A percentile compares a stretch with the other conserved stretches of the same genome.
Evolutionary conservation across 805 yeast species (phyloP).

Genomic region (Nakazawaea holstii): DNA sequence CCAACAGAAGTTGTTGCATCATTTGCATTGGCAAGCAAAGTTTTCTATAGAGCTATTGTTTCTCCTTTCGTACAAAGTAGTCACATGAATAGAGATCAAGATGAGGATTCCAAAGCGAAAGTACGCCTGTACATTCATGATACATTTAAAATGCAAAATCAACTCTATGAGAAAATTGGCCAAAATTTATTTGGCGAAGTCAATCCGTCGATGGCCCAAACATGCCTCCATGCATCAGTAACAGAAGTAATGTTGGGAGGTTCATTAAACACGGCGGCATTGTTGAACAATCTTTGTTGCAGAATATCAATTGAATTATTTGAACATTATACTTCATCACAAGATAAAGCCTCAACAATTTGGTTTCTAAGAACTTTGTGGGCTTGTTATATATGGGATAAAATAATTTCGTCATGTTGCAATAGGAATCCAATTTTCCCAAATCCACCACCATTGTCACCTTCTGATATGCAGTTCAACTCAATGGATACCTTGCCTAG

Average conservation of each 20-base stretch:
- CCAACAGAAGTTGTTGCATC: not conserved
- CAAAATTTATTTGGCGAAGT: not conserved
- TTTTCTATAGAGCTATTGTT: constrained; percentile 1
- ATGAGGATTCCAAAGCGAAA: not conserved
- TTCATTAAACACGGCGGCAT: not conserved
- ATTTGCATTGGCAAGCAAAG: not conserved
- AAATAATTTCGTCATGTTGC: constrained; percentile 8
- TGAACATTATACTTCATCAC: constrained; percentile 4
- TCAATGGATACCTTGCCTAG: constrained; percentile 9
- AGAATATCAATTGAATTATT: constrained; percentile 7
- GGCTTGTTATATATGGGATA: constrained; percentile 14
- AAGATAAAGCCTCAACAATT: not conserved
- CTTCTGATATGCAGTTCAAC: constrained; percentile 10
- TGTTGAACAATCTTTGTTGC: not conserved
- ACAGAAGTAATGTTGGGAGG: constrained; percentile 4
- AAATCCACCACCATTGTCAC: constrained; percentile 10
- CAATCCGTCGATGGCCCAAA: not conserved
- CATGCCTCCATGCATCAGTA: constrained; percentile 5
- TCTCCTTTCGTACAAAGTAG: not conserved
- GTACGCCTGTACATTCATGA: not conserved
- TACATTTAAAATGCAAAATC: not conserved
- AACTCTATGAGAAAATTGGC: not conserved
- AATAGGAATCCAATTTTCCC: constrained; percentile 11
- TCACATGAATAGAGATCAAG: not conserved
- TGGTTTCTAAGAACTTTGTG: constrained; percentile 11